Percentiles rank a stretch among this genome's conserved stretches.
Evolutionary conservation across 306 rosid genomes (phyloP).

Genomic region (Lathyrus tuberosus): DNA sequence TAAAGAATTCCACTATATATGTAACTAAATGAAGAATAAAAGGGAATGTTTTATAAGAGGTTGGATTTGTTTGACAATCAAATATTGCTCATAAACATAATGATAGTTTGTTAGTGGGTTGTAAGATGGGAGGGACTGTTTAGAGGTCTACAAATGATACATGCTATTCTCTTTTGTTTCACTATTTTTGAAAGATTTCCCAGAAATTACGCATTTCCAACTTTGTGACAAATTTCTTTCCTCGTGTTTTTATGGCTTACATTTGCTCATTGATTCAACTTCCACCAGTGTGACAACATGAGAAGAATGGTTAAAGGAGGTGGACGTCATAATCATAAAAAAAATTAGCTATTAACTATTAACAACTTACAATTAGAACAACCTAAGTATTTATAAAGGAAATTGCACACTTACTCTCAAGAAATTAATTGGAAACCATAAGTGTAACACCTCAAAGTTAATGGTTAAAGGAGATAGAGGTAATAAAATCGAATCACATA

Average conservation of each 20-base stretch:
- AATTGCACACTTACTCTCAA: too few relatives aligned
- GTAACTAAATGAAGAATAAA: neutral
- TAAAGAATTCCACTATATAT: slow-evolving; percentile 8
- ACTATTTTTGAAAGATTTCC: slow-evolving; percentile 44
- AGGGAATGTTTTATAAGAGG: slow-evolving; percentile 1
- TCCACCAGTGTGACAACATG: neutral
- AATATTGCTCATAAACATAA: slow-evolving; percentile 30
- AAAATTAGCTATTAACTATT: too few relatives aligned
- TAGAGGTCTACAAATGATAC: slow-evolving; percentile 39
- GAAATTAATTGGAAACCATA: too few relatives aligned
- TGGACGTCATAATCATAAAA: too few relatives aligned
- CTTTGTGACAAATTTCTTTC: slow-evolving; percentile 37
- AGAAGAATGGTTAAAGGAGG: neutral
- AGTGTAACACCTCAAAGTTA: too few relatives aligned
- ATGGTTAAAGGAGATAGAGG: too few relatives aligned
- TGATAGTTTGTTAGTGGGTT: slow-evolving; percentile 42
- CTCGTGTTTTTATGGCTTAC: slow-evolving; percentile 10
- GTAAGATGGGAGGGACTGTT: slow-evolving; percentile 34
- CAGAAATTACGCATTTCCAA: slow-evolving; percentile 42
- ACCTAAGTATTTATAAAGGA: too few relatives aligned
- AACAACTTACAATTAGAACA: too few relatives aligned
- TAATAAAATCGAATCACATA: too few relatives aligned
- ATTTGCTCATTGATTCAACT: slow-evolving; percentile 30
- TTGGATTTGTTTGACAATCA: slow-evolving; percentile 41
- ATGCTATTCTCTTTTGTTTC: slow-evolving; percentile 1